phyloP scores from a whole-genome alignment of 2,329 filamentous ascomycete genomes.

The Fusarium sp. region DNA sequence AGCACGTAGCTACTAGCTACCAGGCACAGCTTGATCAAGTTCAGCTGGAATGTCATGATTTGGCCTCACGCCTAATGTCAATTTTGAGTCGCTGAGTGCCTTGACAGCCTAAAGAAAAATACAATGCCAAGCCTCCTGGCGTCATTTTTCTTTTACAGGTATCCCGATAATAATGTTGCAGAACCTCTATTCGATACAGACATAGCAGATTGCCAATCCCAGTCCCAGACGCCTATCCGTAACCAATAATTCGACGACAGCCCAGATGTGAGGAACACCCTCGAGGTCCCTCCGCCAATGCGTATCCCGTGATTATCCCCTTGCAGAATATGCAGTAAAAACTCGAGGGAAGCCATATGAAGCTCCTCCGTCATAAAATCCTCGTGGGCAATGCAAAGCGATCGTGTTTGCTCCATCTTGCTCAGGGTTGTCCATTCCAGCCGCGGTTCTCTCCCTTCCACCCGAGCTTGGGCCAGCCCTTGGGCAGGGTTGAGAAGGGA shows the following conservation, averaged over 20 bases:
- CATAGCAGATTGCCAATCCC: constrained; percentile 35
- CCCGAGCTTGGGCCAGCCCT: constrained; percentile 64
- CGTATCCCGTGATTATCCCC: constrained; percentile 7
- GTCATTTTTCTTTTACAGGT: constrained; percentile 17
- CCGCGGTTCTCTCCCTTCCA: constrained; percentile 44
- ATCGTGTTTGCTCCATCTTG: constrained; percentile 1
- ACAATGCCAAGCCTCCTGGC: neutral
- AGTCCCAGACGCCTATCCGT: constrained; percentile 34
- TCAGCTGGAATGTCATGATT: constrained; percentile 18
- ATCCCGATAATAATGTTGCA: constrained; percentile 25
- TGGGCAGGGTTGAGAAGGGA: constrained; percentile 63
- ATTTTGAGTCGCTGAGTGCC: neutral
- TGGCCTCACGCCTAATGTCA: neutral
- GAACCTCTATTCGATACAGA: constrained; percentile 32
- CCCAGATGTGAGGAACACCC: constrained; percentile 19
- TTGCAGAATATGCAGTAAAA: constrained; percentile 6
- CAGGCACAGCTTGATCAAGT: neutral
- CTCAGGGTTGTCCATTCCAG: constrained; percentile 40
- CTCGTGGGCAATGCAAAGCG: neutral
- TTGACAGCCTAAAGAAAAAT: neutral
- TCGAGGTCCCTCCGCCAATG: neutral
- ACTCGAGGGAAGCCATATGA: constrained; percentile 10
- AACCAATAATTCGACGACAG: constrained; percentile 31
- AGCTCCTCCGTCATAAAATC: constrained; percentile 23
- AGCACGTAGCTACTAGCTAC: too few relatives aligned